A percentile compares a stretch with the other conserved stretches of the same genome.
Evolutionary conservation across 163 green algal genomes (phyloP).

Genomic region (Coccomyxa subellipsoidea): DNA sequence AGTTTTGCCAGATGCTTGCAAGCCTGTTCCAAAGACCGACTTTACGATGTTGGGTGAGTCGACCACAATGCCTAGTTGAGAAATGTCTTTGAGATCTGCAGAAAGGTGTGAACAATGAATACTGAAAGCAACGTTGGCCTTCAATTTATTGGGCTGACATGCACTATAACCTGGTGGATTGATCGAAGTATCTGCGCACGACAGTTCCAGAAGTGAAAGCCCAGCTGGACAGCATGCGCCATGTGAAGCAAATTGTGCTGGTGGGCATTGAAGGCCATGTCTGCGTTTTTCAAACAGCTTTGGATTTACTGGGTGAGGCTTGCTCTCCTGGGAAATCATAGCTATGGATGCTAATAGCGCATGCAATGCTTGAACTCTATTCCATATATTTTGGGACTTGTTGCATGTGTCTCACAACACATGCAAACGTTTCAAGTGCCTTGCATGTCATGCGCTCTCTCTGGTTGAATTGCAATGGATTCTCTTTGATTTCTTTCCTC

Average conservation of each 20-base stretch:
- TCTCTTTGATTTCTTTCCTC: no score
- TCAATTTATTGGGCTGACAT: no score
- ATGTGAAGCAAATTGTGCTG: constrained; percentile 23
- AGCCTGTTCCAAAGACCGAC: constrained; percentile 14
- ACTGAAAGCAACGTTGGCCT: no score
- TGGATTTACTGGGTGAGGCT: constrained; percentile 68
- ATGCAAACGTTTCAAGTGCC: no score
- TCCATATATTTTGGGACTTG: no score
- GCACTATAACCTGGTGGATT: no score
- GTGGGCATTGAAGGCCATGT: constrained; percentile 73
- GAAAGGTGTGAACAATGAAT: no score
- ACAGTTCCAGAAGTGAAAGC: constrained; percentile 16
- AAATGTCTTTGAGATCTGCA: no score
- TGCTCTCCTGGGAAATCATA: neutral
- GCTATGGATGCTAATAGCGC: no score
- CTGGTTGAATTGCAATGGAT: neutral
- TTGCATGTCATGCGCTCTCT: neutral
- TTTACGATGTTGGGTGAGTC: constrained; percentile 35
- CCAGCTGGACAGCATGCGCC: neutral
- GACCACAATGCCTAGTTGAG: neutral
- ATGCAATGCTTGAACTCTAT: no score
- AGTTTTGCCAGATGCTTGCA: constrained; percentile 33
- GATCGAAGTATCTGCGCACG: neutral
- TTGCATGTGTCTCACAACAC: no score
- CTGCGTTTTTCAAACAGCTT: constrained; percentile 85